Evolutionary conservation across 1,284 basidiomycete species (phyloP).

Genomic region (Tilletia setariae): DNA sequence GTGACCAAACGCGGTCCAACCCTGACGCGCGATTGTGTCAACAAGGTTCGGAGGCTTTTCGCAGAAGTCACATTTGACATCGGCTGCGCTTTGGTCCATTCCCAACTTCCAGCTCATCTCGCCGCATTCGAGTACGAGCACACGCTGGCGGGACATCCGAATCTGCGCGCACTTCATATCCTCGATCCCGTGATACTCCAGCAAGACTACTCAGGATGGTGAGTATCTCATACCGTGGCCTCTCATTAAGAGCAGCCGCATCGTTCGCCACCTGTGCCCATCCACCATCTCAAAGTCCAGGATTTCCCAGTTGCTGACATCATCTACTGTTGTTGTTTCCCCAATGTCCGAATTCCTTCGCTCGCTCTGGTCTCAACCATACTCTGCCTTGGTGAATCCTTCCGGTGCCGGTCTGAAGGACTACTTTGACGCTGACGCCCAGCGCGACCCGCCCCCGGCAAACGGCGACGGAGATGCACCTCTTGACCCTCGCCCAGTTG

Average conservation of each 20-base stretch:
- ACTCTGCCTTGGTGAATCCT: not conserved
- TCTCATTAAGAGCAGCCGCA: not conserved
- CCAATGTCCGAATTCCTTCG: not conserved
- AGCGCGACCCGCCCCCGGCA: not conserved
- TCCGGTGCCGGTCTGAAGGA: not conserved
- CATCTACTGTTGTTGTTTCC: too few relatives aligned
- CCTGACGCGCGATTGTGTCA: too few relatives aligned
- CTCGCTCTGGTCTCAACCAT: not conserved
- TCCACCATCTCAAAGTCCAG: too few relatives aligned
- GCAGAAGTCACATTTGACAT: too few relatives aligned
- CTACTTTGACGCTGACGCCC: conserved; percentile 14
- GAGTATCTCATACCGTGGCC: not conserved
- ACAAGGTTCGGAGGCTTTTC: too few relatives aligned
- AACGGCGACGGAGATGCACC: not conserved
- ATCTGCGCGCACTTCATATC: not conserved
- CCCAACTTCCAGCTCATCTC: too few relatives aligned
- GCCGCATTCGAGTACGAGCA: too few relatives aligned
- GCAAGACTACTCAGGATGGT: not conserved
- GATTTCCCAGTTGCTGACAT: too few relatives aligned
- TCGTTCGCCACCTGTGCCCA: not conserved
- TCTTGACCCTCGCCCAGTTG: too few relatives aligned
- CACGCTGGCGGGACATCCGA: not conserved
- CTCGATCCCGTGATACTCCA: not conserved
- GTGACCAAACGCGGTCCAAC: too few relatives aligned
- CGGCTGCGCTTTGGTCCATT: not conserved